These are phyloP conservation scores for Leccinum obscurum DNA, from an alignment of 768 basidiomycete genomes.

Conservation along the genomic window DNA sequence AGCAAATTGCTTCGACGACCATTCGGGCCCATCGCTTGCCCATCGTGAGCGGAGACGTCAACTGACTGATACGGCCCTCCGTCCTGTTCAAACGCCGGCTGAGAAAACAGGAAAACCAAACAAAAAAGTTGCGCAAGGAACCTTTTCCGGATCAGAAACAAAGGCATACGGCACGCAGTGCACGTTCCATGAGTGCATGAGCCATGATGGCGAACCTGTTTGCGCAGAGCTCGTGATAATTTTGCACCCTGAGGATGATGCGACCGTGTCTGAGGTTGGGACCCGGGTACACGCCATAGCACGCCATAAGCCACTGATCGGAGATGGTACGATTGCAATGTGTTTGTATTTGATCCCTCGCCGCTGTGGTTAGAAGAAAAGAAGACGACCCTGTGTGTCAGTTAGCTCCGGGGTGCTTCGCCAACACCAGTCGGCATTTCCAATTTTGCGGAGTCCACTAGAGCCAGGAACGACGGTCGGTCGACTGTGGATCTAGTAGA, in stretches of 20 bases:
- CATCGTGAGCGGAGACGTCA: too few relatives aligned
- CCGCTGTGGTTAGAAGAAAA: conserved; percentile 62
- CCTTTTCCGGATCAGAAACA: neutral
- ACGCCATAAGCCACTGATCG: conserved; percentile 58
- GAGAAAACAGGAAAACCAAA: neutral
- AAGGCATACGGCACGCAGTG: neutral
- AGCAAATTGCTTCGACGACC: too few relatives aligned
- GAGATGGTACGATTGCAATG: conserved; percentile 68
- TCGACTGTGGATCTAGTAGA: conserved; percentile 52
- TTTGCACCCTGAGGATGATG: neutral
- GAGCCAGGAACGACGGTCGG: conserved; percentile 67
- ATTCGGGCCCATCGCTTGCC: too few relatives aligned
- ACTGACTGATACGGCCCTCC: too few relatives aligned
- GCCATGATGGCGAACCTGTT: neutral
- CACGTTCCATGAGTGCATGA: neutral
- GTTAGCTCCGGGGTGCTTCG: conserved; percentile 26
- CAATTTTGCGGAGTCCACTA: conserved; percentile 6
- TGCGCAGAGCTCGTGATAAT: neutral
- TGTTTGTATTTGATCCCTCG: conserved; percentile 78
- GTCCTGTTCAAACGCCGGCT: neutral
- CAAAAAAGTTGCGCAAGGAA: neutral
- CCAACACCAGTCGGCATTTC: neutral
- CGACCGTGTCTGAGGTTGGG: neutral
- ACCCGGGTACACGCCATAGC: neutral
- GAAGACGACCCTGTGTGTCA: conserved; percentile 81